Evolutionary conservation across 345 rosid species (phyloP), one percentile per base, ranked within the genome.

Genomic region (Hibiscus trionum): DNA sequence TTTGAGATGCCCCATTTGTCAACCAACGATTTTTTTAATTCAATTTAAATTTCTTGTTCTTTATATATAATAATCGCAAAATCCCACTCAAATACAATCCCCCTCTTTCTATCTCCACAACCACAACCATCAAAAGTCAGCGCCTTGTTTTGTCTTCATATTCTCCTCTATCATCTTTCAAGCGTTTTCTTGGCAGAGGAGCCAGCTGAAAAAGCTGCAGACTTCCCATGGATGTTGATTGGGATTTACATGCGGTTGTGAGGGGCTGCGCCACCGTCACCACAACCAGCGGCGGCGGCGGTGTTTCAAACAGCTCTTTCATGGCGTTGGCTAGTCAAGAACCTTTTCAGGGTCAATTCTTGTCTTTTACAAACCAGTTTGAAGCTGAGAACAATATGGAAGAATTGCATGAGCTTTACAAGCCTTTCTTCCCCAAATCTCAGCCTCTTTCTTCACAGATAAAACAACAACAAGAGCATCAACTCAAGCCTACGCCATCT

Each of bases 171-270:
- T 70, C 60, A 21, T 21, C 73, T 73, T 67, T 61, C 65, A 27
- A 52, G 73, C 76, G 70, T 73, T 72, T 67, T 75, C 66, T 46
- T 71, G 75, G 24, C 70, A 76, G 73, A 66, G 74, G 77, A 66
- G 70, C 42, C 70, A 26, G 74, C 63, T 74, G 55, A 75, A 81
- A 79, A 77, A 82, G 84, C 72, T 72, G 79, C 69, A 73, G 21
- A 8, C 70, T 2, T 4, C 16, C 12, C 17, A 85, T 92, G 94
- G 96, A 85, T 73, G 96, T 79, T 70, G 97, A 92, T 76, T 94
- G 98, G 98, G 98, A 94, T 87, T 93, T 94, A 72, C 87, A 86
- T 70, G 98, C 98, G 67, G 96, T 94, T 78, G 97, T 94, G 57
- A 82, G 98, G 80, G 86, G 97, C 29, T 88, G 91, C 78, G 67